phyloP scores from a whole-genome alignment of 2,329 filamentous ascomycete genomes.

The Diplocarpon mali region DNA sequence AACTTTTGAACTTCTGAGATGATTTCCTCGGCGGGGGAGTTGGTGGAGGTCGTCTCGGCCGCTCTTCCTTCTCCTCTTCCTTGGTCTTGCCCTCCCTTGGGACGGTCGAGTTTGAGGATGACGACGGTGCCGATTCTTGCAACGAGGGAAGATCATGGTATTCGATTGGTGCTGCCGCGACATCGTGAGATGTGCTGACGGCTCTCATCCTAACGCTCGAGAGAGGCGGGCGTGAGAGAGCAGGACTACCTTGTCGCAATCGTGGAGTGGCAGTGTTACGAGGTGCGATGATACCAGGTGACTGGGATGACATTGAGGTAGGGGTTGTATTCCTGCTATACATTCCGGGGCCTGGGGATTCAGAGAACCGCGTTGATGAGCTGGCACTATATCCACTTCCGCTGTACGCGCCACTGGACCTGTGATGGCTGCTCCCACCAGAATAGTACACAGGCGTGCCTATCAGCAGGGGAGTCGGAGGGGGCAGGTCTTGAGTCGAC shows the following conservation, averaged over 20 bases:
- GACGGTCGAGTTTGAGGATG: conserved; percentile 61
- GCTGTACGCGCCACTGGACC: conserved; percentile 25
- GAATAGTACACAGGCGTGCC: conserved; percentile 28
- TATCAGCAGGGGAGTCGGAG: conserved; percentile 54
- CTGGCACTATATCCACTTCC: conserved; percentile 51
- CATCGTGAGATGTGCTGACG: conserved; percentile 42
- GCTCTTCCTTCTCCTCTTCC: conserved; percentile 34
- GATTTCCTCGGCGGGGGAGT: conserved; percentile 53
- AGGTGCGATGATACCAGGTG: conserved; percentile 46
- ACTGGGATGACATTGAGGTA: conserved; percentile 67
- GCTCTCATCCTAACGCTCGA: conserved; percentile 37
- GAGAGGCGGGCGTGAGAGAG: conserved; percentile 46
- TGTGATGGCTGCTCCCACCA: conserved; percentile 34
- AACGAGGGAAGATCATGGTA: conserved; percentile 52
- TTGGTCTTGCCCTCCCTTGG: conserved; percentile 39
- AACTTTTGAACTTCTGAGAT: conserved; percentile 41
- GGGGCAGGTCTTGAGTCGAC: conserved; percentile 54
- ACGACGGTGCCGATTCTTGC: conserved; percentile 59
- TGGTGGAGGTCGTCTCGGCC: conserved; percentile 38
- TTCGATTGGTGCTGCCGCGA: conserved; percentile 35
- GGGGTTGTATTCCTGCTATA: conserved; percentile 72
- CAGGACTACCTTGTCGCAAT: conserved; percentile 42
- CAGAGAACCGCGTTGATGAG: conserved; percentile 65
- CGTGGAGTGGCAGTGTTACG: conserved; percentile 32
- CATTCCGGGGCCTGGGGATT: conserved; percentile 54